Evolutionary conservation across 768 basidiomycete species (phyloP), one percentile per base, ranked within the genome.

Genomic region (Mycena latifolia): DNA sequence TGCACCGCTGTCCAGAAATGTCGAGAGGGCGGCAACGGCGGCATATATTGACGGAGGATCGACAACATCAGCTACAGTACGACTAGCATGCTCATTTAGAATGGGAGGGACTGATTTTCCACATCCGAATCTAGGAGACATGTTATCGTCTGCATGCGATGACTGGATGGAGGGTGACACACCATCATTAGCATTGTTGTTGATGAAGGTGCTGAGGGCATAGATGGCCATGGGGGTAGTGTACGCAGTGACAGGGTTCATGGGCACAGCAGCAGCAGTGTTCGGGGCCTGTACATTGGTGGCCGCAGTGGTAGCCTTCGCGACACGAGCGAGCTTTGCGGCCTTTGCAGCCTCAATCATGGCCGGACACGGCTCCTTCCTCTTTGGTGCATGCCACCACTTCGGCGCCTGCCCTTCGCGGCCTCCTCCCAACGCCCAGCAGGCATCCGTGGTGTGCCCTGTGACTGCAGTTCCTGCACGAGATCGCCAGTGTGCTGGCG

Each of bases 41-140:
- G 45, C 45, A 46, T 46, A 25, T 46, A 46, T 46, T 54, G 61
- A 54, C 2, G 45, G 60, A 17, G 53, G 31, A 20, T 27, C 10
- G 27, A 46, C n/a, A 55, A 63, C 54, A 41, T 48, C 31, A 11
- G 31, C 54, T 62, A 67, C 43, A 31, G 39, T 62, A 67, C 65
- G 59, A 53, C n/a, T 57, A 62, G 62, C 55, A 31, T 24, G 37
- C 33, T 52, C 60, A 0, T 66, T 54, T 45, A 65, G 52, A 65
- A 65, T 22, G 64, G 64, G 29, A 65, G 41, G 29, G 48, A 22
- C 65, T 66, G 57, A 59, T 25, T 35, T 37, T 53, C 52, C 37
- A 66, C 56, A 45, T 66, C 48, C 41, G 33, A 47, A 47, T 37
- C 58, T 61, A 55, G 47, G 31, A 33, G 11, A 11, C 31, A 33